These are phyloP conservation scores for Ceratobasidium sp. DNA, from an alignment of 1,284 basidiomycete species.

Conservation along the genomic window DNA sequence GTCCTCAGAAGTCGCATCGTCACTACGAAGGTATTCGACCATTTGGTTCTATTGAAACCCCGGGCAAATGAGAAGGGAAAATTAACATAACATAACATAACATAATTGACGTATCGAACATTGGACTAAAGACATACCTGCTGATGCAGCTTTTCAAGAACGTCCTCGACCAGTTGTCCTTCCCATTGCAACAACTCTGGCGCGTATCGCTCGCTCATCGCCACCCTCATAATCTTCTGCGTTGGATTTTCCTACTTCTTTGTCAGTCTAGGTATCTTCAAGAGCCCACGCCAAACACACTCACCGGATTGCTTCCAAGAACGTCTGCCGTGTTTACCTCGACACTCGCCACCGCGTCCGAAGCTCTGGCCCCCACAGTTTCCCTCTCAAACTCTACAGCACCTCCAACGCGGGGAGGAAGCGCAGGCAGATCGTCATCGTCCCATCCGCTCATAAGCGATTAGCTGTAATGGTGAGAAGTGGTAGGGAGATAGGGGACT, in stretches of 20 bases:
- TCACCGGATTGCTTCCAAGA: slow-evolving; percentile 9
- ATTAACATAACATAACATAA: too few species aligned
- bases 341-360: not conserved
- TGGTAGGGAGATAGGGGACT: not conserved
- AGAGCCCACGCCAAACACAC: not conserved
- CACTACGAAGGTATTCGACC: slow-evolving; percentile 67
- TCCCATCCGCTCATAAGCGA: not conserved
- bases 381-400: slow-evolving; percentile 19
- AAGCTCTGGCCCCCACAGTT: not conserved
- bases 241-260: slow-evolving; percentile 33
- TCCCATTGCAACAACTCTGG: slow-evolving; percentile 82
- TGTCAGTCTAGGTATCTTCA: not conserved
- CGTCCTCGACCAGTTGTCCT: slow-evolving; percentile 72
- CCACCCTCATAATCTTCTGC: slow-evolving; percentile 71
- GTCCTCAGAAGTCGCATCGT: slow-evolving; percentile 84
- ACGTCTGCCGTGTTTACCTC: slow-evolving; percentile 28
- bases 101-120: too few species aligned
- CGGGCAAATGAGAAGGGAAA: too few species aligned
- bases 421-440: slow-evolving; percentile 17
- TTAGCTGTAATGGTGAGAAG: not conserved
- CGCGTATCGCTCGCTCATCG: slow-evolving; percentile 87
- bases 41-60: slow-evolving; percentile 53
- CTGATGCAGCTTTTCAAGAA: slow-evolving; percentile 85
- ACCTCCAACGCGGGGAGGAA: slow-evolving; percentile 23
- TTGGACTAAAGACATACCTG: slow-evolving; percentile 72